A percentile compares a stretch with the other conserved stretches of the same genome.
Evolutionary conservation across 306 rosid genomes (phyloP).

Genomic region (Pueraria montana): DNA sequence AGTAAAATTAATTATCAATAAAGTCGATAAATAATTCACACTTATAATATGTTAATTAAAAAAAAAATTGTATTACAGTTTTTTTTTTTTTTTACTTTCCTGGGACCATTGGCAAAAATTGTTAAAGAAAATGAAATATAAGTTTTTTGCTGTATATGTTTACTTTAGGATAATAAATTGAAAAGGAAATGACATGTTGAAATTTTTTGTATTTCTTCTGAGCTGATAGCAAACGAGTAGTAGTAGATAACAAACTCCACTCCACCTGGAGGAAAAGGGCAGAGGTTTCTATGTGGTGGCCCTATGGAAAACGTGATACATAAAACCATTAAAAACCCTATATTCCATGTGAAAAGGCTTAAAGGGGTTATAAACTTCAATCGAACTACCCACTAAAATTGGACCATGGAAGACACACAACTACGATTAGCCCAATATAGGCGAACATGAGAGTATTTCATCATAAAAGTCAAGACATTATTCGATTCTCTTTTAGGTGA

Average conservation of each 20-base stretch:
- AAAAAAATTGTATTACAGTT: background rate
- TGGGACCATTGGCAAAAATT: background rate
- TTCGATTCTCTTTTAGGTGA: background rate
- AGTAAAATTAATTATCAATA: too few species aligned
- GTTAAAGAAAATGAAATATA: background rate
- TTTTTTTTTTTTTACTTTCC: background rate
- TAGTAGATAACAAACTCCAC: background rate
- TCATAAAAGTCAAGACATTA: slow-evolving; percentile 6
- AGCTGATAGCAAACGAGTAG: background rate
- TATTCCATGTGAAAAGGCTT: background rate
- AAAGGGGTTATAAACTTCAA: background rate
- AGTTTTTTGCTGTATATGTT: background rate
- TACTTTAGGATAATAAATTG: slow-evolving; percentile 3
- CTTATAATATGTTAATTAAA: background rate
- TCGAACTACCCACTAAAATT: background rate
- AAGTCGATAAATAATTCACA: background rate
- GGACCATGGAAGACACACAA: background rate
- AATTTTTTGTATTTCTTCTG: background rate
- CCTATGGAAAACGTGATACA: background rate
- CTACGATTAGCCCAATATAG: background rate
- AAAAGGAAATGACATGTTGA: slow-evolving; percentile 10
- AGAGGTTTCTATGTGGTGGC: background rate
- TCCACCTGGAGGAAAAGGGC: background rate
- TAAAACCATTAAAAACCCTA: background rate
- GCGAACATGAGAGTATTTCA: background rate